These are phyloP conservation scores for Inga leiocalycina DNA, from an alignment of 306 rosid species.

Conservation along the genomic window DNA sequence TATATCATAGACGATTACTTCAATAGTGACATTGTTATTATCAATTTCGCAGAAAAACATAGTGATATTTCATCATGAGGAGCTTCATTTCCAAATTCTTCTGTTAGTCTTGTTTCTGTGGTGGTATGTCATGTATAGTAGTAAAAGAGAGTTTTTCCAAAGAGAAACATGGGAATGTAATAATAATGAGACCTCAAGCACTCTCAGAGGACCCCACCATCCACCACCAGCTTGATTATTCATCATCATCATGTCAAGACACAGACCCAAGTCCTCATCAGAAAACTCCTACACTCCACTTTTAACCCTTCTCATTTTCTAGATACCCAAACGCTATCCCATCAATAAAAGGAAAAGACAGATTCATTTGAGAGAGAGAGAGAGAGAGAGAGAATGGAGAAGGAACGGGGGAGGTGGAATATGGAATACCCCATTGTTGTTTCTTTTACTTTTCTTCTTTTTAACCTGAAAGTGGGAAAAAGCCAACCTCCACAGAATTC, in stretches of 20 bases:
- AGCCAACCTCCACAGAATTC: conserved; percentile 48
- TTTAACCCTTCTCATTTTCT: conserved; percentile 36
- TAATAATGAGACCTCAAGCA: conserved; percentile 26
- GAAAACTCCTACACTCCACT: conserved; percentile 40
- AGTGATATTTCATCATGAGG: neutral
- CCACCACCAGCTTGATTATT: conserved; percentile 3
- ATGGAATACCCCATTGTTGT: conserved; percentile 30
- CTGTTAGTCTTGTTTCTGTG: neutral
- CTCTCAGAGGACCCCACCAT: conserved; percentile 13
- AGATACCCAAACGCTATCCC: conserved; percentile 17
- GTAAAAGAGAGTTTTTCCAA: conserved; percentile 4
- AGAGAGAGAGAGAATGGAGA: conserved; percentile 22
- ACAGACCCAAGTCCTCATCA: conserved; percentile 19
- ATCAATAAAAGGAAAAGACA: conserved; percentile 26
- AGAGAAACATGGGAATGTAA: conserved; percentile 9
- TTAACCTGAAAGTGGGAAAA: conserved; percentile 39
- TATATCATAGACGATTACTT: neutral
- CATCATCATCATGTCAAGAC: conserved; percentile 22
- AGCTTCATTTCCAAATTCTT: neutral
- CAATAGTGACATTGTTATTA: neutral
- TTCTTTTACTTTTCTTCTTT: conserved; percentile 35
- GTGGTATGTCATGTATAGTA: neutral
- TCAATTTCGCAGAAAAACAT: neutral
- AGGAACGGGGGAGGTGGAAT: conserved; percentile 13
- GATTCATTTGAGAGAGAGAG: conserved; percentile 14